These are phyloP conservation scores for Kandelia obovata DNA, from an alignment of 345 rosid genomes.

Conservation along the genomic window DNA sequence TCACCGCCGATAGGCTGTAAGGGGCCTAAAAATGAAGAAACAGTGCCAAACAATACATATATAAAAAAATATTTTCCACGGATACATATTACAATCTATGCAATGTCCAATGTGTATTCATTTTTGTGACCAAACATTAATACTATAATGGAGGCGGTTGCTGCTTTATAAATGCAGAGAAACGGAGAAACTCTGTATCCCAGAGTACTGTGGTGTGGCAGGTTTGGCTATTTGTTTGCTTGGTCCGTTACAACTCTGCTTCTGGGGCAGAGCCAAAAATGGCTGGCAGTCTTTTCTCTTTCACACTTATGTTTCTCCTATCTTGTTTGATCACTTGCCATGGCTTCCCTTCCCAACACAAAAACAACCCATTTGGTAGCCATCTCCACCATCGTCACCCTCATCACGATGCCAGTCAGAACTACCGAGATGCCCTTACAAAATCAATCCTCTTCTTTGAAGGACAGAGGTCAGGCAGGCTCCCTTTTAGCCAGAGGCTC, in stretches of 20 bases:
- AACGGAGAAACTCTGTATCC: slow-evolving; percentile 24
- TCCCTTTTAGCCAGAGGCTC: slow-evolving; percentile 29
- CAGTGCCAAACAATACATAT: no score
- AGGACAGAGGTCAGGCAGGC: slow-evolving; percentile 30
- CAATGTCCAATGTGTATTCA: slow-evolving; percentile 1
- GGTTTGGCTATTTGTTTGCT: slow-evolving; percentile 30
- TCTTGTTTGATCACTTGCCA: slow-evolving; percentile 38
- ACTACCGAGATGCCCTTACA: slow-evolving; percentile 31
- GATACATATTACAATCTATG: no score
- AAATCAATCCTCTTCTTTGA: slow-evolving; percentile 34
- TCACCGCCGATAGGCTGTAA: no score
- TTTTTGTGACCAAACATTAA: slow-evolving; percentile 15
- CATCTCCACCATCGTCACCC: slow-evolving; percentile 47
- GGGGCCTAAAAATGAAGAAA: no score
- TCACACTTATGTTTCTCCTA: slow-evolving; percentile 25
- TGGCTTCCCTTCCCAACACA: slow-evolving; percentile 40
- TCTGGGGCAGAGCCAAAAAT: slow-evolving; percentile 20
- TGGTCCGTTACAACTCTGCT: slow-evolving; percentile 6
- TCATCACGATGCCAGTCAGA: slow-evolving; percentile 46
- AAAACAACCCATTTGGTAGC: slow-evolving; percentile 17
- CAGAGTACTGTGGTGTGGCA: slow-evolving; percentile 38
- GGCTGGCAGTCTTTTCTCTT: slow-evolving; percentile 30
- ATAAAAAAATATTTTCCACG: no score
- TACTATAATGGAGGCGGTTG: slow-evolving; percentile 22
- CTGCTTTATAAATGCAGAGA: slow-evolving; percentile 56